Evolutionary conservation across 352 stramenopile species (phyloP).

Genomic region (Globisporangium cystogenes): DNA sequence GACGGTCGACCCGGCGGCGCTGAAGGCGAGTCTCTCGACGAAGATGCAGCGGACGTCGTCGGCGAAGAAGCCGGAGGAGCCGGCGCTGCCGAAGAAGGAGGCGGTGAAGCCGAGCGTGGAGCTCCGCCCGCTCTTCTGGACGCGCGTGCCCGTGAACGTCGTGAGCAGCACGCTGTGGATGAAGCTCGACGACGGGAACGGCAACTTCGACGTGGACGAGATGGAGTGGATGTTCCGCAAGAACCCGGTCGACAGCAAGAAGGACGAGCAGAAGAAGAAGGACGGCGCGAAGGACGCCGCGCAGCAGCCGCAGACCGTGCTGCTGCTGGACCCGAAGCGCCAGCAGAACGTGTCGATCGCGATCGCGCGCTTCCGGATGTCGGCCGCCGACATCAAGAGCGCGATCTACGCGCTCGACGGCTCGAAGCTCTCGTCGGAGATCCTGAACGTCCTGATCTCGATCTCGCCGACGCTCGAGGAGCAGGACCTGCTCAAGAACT

Average conservation of each 20-base stretch:
- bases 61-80: constrained; percentile 56
- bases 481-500: constrained; percentile 89
- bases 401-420: constrained; percentile 81
- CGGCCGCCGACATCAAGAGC: constrained; percentile 76
- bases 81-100: constrained; percentile 81
- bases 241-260: constrained; percentile 54
- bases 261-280: constrained; percentile 79
- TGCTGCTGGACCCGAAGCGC: constrained; percentile 94
- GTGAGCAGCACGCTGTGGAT: constrained; percentile 86
- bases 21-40: constrained; percentile 52
- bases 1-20: constrained; percentile 53
- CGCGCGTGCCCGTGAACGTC: constrained; percentile 78
- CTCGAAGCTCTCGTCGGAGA: constrained; percentile 67
- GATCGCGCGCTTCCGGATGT: constrained; percentile 94
- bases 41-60: constrained; percentile 35
- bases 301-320: constrained; percentile 56
- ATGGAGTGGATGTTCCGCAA: constrained; percentile 91
- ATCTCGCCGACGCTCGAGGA: constrained; percentile 88
- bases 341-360: constrained; percentile 98
- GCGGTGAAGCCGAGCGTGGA: constrained; percentile 84
- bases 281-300: constrained; percentile 34
- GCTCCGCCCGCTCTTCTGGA: constrained; percentile 87
- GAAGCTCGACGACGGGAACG: constrained; percentile 69
- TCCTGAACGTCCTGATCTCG: constrained; percentile 84
- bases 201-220: constrained; percentile 64